These are phyloP conservation scores for Euphrasia confusa DNA, from an alignment of 257 asterid species.

Conservation along the genomic window DNA sequence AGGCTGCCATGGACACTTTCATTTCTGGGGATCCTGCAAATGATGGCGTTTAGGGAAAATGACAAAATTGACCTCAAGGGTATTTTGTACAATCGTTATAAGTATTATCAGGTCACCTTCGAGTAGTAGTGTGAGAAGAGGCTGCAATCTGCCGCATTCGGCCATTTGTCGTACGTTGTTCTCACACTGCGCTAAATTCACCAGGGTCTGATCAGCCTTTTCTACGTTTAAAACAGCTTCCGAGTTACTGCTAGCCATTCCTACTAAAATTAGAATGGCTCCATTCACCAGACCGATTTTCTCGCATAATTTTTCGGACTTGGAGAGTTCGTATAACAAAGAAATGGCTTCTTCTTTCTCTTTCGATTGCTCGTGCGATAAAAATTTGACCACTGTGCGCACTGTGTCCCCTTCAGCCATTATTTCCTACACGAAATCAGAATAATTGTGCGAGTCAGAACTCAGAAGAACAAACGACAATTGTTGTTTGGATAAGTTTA, in stretches of 20 bases:
- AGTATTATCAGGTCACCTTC: slow-evolving; percentile 49
- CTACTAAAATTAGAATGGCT: slow-evolving; percentile 77
- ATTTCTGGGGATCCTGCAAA: slow-evolving; percentile 82
- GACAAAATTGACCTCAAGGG: neutral
- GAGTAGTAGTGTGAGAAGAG: slow-evolving; percentile 70
- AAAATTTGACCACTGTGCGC: slow-evolving; percentile 74
- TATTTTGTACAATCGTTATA: no score
- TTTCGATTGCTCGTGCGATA: slow-evolving; percentile 66
- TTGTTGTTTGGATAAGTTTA: slow-evolving; percentile 6
- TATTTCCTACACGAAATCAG: slow-evolving; percentile 58
- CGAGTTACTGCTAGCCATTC: slow-evolving; percentile 91
- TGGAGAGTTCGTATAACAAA: slow-evolving; percentile 83
- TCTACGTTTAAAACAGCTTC: slow-evolving; percentile 70
- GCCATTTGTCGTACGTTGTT: slow-evolving; percentile 97
- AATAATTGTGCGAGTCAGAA: slow-evolving; percentile 21
- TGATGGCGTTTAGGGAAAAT: neutral
- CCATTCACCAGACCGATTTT: slow-evolving; percentile 86
- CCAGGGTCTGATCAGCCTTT: slow-evolving; percentile 75
- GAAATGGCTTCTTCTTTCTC: slow-evolving; percentile 92
- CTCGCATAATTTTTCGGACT: slow-evolving; percentile 61
- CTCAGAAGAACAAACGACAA: slow-evolving; percentile 10
- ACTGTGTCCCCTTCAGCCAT: slow-evolving; percentile 89
- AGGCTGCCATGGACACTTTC: slow-evolving; percentile 78
- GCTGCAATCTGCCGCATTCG: slow-evolving; percentile 73
- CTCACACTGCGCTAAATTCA: slow-evolving; percentile 74